Percentiles rank a stretch among this genome's conserved stretches.
These are phyloP conservation scores for Dendrocalamus sinicus DNA, from an alignment of 176 grass and related monocot species.

Conservation along the genomic window DNA sequence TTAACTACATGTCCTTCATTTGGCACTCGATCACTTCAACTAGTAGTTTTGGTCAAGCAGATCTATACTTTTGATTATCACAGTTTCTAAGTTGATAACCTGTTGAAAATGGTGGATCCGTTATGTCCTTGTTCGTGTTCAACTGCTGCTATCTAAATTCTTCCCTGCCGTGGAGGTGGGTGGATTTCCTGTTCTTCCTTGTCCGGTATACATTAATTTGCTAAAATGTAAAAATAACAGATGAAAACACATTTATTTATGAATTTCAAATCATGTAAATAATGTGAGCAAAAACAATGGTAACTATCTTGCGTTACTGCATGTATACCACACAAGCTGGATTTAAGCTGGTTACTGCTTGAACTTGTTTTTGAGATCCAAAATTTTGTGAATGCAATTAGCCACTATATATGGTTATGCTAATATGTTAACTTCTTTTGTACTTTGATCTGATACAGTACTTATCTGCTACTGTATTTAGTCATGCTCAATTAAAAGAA, in stretches of 20 bases:
- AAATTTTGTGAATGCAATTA: conserved; percentile 9
- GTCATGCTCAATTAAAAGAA: neutral
- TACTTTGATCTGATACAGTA: conserved; percentile 19
- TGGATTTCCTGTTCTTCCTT: neutral
- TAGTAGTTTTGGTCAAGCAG: neutral
- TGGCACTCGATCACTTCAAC: neutral
- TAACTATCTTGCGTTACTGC: neutral
- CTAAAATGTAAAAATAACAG: neutral
- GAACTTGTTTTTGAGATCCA: conserved; percentile 1
- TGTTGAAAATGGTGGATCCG: neutral
- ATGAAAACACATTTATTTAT: neutral
- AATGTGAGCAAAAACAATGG: neutral
- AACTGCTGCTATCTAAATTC: neutral
- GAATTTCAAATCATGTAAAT: neutral
- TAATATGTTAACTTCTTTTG: neutral
- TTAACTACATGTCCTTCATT: conserved; percentile 1
- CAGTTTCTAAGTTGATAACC: neutral
- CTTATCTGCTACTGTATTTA: neutral
- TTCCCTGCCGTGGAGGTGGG: neutral
- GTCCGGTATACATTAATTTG: neutral
- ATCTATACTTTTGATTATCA: conserved; percentile 20
- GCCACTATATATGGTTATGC: neutral
- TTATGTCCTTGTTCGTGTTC: conserved; percentile 14
- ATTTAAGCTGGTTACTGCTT: conserved; percentile 19
- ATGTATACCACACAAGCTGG: neutral